phyloP scores from a whole-genome alignment of 495 filamentous ascomycete species.

The Aspergillus egyptiacus region DNA sequence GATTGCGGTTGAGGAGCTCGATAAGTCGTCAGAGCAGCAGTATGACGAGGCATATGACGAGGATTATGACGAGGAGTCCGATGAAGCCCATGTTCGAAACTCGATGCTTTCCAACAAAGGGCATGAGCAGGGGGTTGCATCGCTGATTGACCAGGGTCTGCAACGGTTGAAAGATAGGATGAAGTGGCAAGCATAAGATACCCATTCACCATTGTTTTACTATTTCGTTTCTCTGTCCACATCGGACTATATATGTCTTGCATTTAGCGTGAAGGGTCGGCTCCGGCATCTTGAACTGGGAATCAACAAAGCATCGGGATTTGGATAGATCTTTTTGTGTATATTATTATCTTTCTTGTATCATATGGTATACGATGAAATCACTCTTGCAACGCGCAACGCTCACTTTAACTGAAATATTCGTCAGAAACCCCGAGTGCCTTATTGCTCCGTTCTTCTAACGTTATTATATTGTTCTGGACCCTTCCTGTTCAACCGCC shows the following conservation, averaged over 20 bases:
- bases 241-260: conserved; percentile 11
- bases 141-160: conserved; percentile 32
- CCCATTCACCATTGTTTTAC: conserved; percentile 15
- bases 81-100: neutral
- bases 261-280: conserved; percentile 8
- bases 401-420: neutral
- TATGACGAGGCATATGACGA: neutral
- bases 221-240: conserved; percentile 6
- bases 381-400: neutral
- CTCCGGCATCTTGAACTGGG: neutral
- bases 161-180: conserved; percentile 26
- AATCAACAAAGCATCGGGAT: conserved; percentile 9
- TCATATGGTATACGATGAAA: conserved; percentile 7
- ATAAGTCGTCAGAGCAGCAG: conserved; percentile 12
- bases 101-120: conserved; percentile 4
- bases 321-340: conserved; percentile 2
- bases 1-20: conserved; percentile 34
- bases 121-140: conserved; percentile 17
- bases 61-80: neutral
- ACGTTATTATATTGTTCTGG: conserved; percentile 5
- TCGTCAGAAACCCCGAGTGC: neutral
- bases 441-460: neutral
- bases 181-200: conserved; percentile 26
- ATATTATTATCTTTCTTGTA: conserved; percentile 19
- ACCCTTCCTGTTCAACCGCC: conserved; percentile 24